Evolutionary conservation across 2,329 filamentous ascomycete genomes (phyloP).

Genomic region (Lachnellula occidentalis): DNA sequence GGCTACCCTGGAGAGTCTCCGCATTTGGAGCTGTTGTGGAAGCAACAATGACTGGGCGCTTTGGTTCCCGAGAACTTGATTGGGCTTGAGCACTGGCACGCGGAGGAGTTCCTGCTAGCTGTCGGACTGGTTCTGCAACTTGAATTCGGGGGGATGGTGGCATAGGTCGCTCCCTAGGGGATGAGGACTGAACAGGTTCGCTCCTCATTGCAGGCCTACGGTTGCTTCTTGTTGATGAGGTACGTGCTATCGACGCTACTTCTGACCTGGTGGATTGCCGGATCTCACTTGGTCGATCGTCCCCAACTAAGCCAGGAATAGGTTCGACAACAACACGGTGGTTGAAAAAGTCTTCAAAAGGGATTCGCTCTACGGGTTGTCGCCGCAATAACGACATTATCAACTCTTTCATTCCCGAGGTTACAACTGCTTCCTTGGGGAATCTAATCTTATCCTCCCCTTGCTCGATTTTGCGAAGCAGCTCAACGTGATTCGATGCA

Average conservation of each 20-base stretch:
- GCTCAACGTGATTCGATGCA: slow-evolving; percentile 88
- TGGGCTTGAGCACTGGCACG: slow-evolving; percentile 8
- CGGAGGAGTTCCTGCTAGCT: slow-evolving; percentile 19
- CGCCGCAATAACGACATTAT: slow-evolving; percentile 79
- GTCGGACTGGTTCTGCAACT: slow-evolving; percentile 13
- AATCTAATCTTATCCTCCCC: slow-evolving; percentile 84
- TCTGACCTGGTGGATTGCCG: slow-evolving; percentile 11
- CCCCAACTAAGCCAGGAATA: slow-evolving; percentile 76
- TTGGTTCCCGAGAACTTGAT: slow-evolving; percentile 17
- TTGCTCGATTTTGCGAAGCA: slow-evolving; percentile 86
- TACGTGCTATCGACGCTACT: slow-evolving; percentile 18
- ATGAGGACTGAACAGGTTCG: slow-evolving; percentile 22
- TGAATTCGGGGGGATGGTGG: slow-evolving; percentile 19
- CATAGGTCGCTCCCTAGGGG: slow-evolving; percentile 19
- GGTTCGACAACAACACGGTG: slow-evolving; percentile 65
- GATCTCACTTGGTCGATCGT: slow-evolving; percentile 52
- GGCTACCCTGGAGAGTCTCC: slow-evolving; percentile 30
- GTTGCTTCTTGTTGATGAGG: slow-evolving; percentile 21
- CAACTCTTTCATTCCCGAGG: slow-evolving; percentile 70
- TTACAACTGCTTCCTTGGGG: slow-evolving; percentile 64
- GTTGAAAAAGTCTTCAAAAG: slow-evolving; percentile 79
- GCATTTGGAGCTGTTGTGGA: slow-evolving; percentile 26
- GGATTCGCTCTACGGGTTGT: slow-evolving; percentile 77
- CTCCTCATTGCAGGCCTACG: slow-evolving; percentile 13
- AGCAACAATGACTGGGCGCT: slow-evolving; percentile 20